Evolutionary conservation across 352 stramenopile species (phyloP).

Genomic region (Phytophthora citrophthora): DNA sequence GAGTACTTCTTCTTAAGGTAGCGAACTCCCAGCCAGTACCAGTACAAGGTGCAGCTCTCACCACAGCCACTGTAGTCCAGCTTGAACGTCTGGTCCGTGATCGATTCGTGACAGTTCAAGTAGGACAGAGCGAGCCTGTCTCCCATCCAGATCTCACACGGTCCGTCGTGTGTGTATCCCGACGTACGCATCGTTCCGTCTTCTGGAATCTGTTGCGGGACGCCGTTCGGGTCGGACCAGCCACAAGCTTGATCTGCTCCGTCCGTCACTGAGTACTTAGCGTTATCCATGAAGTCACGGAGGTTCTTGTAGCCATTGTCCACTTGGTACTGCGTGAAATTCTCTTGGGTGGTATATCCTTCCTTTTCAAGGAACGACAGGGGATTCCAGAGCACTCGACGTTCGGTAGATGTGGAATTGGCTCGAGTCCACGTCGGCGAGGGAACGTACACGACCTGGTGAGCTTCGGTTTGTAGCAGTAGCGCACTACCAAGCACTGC

Average conservation of each 20-base stretch:
- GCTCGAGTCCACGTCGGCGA: slow-evolving; percentile 37
- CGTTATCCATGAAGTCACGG: slow-evolving; percentile 45
- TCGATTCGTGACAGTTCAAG: slow-evolving; percentile 38
- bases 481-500: slow-evolving; percentile 9
- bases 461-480: slow-evolving; percentile 21
- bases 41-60: slow-evolving; percentile 39
- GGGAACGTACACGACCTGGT: slow-evolving; percentile 46
- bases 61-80: slow-evolving; percentile 38
- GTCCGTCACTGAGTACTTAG: slow-evolving; percentile 31
- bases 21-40: slow-evolving; percentile 47
- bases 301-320: slow-evolving; percentile 47
- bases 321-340: slow-evolving; percentile 44
- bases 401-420: slow-evolving; percentile 28
- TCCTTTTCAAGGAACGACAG: slow-evolving; percentile 54
- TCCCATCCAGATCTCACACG: slow-evolving; percentile 50
- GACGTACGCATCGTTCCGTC: slow-evolving; percentile 41
- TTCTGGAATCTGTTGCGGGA: slow-evolving; percentile 39
- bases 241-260: slow-evolving; percentile 41
- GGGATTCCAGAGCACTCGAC: slow-evolving; percentile 40
- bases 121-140: slow-evolving; percentile 32
- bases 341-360: slow-evolving; percentile 39
- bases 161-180: slow-evolving; percentile 56
- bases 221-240: slow-evolving; percentile 26
- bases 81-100: slow-evolving; percentile 32
- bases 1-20: slow-evolving; percentile 38